Evolutionary conservation across 1,284 basidiomycete species (phyloP).

Genomic region (Microbotryomycetes sp.): DNA sequence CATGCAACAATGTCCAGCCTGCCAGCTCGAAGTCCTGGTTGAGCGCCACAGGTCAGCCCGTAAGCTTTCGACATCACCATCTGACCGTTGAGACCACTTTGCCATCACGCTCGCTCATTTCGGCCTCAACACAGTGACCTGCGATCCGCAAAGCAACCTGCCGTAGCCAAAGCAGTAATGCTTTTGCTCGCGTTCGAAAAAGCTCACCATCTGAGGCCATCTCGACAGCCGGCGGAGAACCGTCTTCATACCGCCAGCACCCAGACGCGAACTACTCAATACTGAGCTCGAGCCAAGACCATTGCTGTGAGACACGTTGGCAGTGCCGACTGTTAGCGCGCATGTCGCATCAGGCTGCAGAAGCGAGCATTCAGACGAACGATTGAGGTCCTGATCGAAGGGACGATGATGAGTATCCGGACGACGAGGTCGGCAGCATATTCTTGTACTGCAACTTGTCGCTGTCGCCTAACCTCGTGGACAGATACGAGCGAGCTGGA

Average conservation of each 20-base stretch:
- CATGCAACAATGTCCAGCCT: conserved; percentile 85
- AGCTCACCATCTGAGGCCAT: conserved; percentile 26
- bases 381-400: conserved; percentile 3
- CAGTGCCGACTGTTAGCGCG: background rate
- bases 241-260: conserved; percentile 21
- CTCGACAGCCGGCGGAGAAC: conserved; percentile 22
- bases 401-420: background rate
- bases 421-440: conserved; percentile 17
- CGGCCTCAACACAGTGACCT: too few relatives aligned
- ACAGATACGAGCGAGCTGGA: too few relatives aligned
- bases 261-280: conserved; percentile 8
- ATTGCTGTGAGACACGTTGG: background rate
- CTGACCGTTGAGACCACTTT: background rate
- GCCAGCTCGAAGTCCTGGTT: conserved; percentile 86
- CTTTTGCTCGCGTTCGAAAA: background rate
- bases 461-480: too few relatives aligned
- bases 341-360: background rate
- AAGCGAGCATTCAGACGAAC: too few relatives aligned
- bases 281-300: background rate
- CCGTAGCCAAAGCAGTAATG: background rate
- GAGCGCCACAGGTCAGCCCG: background rate
- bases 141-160: too few relatives aligned
- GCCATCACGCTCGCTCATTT: background rate
- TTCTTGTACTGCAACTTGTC: too few relatives aligned
- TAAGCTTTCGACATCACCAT: background rate